Conservation (phyloP, 352 stramenopile species). For the Globisporangium nunn region DNA sequence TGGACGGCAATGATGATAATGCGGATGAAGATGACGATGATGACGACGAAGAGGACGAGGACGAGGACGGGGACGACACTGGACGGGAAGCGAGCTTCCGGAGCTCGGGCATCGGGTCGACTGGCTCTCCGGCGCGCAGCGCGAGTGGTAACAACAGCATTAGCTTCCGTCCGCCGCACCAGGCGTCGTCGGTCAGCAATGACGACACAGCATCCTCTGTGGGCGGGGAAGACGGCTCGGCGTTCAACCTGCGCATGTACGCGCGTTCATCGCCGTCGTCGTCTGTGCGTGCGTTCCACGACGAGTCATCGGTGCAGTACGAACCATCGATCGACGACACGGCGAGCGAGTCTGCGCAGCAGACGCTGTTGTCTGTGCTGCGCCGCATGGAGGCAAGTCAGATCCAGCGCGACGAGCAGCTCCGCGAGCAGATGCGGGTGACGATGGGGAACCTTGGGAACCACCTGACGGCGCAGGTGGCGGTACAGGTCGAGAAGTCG, state of each 20-base stretch:
- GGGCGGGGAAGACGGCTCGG: constrained; percentile 39
- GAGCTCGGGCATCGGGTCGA: constrained; percentile 5
- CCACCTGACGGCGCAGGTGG: constrained; percentile 51
- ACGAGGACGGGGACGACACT: constrained; percentile 1
- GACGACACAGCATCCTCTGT: constrained; percentile 46
- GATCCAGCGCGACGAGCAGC: constrained; percentile 57
- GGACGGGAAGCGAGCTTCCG: constrained; percentile 3
- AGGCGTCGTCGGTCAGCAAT: constrained; percentile 14
- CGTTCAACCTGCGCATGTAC: constrained; percentile 52
- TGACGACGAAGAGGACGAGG: constrained; percentile 15
- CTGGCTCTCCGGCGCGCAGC: constrained; percentile 19
- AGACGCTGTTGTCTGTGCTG: constrained; percentile 45
- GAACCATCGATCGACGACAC: constrained; percentile 69
- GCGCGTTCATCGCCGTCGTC: constrained; percentile 71
- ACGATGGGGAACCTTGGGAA: constrained; percentile 51
- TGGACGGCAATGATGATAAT: constrained; percentile 24
- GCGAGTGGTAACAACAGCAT: background rate
- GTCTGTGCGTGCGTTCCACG: constrained; percentile 69
- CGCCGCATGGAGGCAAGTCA: constrained; percentile 70
- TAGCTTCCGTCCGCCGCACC: constrained; percentile 1
- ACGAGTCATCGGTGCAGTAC: constrained; percentile 63
- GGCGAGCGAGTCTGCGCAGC: constrained; percentile 48
- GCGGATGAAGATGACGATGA: constrained; percentile 4
- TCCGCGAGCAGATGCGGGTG: constrained; percentile 60
- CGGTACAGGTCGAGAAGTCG: constrained; percentile 71